Evolutionary conservation across 1,284 basidiomycete genomes (phyloP).

Genomic region (Papiliotrema terrestris): DNA sequence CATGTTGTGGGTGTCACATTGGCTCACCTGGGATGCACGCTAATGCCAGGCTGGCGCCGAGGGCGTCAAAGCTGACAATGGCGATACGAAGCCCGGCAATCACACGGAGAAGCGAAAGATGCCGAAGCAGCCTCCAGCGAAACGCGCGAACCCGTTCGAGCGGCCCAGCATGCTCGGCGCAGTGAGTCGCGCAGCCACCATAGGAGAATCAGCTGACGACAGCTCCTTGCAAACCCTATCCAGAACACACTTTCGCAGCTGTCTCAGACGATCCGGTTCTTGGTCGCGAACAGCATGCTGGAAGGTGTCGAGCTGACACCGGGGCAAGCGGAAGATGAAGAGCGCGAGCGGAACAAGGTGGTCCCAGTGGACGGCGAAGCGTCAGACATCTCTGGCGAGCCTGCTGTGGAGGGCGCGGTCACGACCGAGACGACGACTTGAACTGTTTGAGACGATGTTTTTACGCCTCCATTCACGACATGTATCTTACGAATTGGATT

Average conservation of each 20-base stretch:
- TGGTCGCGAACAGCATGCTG: slow-evolving; percentile 89
- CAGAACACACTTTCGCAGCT: slow-evolving; percentile 86
- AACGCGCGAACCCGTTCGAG: slow-evolving; percentile 64
- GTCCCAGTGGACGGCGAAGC: slow-evolving; percentile 4
- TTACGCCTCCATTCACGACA: too few species aligned
- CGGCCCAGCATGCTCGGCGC: slow-evolving; percentile 68
- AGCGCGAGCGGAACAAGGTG: slow-evolving; percentile 31
- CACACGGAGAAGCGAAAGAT: slow-evolving; percentile 10
- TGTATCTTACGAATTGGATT: too few species aligned
- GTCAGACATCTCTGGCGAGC: neutral
- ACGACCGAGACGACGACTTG: neutral
- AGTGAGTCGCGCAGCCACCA: slow-evolving; percentile 52
- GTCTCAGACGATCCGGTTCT: slow-evolving; percentile 86
- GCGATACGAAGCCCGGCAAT: neutral
- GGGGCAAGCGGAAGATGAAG: slow-evolving; percentile 68
- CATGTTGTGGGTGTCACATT: slow-evolving; percentile 23
- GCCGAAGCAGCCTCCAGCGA: slow-evolving; percentile 56
- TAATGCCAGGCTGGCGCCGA: neutral
- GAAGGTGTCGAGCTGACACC: slow-evolving; percentile 73
- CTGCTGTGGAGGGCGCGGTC: neutral
- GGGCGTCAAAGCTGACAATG: neutral
- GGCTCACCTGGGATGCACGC: neutral
- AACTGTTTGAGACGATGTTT: too few species aligned
- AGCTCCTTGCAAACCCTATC: slow-evolving; percentile 73
- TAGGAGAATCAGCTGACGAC: neutral